phyloP scores from a whole-genome alignment of 2,329 filamentous ascomycete genomes.

The Ophiostoma ulmi region DNA sequence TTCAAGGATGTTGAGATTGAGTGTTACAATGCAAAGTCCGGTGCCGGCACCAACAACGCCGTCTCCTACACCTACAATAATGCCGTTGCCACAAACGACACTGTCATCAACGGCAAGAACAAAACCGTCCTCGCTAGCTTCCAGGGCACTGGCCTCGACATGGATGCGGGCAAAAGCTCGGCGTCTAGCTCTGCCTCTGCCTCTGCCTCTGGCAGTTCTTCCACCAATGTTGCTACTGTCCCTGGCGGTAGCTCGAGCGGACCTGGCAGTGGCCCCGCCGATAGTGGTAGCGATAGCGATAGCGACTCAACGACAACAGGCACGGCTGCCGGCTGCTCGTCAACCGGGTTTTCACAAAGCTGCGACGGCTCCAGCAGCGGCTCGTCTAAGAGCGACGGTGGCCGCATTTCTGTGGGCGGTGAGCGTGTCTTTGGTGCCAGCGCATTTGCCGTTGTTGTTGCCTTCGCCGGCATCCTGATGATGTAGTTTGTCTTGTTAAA shows the following conservation, averaged over 20 bases:
- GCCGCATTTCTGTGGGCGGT: conserved; percentile 26
- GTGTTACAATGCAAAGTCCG: conserved; percentile 65
- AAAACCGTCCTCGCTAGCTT: conserved; percentile 73
- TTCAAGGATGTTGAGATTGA: conserved; percentile 73
- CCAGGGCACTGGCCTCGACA: conserved; percentile 73
- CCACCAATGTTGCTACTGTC: conserved; percentile 28
- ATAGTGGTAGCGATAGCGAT: background rate
- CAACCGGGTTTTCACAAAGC: conserved; percentile 40
- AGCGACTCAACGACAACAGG: conserved; percentile 33
- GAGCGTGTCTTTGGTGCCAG: conserved; percentile 35
- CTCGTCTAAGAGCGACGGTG: conserved; percentile 34
- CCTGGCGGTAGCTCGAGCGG: conserved; percentile 34
- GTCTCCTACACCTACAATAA: conserved; percentile 72
- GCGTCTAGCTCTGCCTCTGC: conserved; percentile 19
- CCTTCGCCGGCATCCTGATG: conserved; percentile 28
- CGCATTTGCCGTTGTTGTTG: conserved; percentile 35
- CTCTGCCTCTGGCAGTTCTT: conserved; percentile 17
- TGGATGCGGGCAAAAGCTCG: conserved; percentile 43
- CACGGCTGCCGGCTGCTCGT: conserved; percentile 34
- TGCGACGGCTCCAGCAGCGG: conserved; percentile 32
- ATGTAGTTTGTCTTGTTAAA: background rate
- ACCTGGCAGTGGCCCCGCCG: conserved; percentile 28
- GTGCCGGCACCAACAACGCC: conserved; percentile 63
- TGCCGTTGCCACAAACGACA: conserved; percentile 63
- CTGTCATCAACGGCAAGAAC: conserved; percentile 70